A percentile compares a stretch with the other conserved stretches of the same genome.
Conservation (phyloP, 2,329 filamentous ascomycete genomes). For the Achaetomium macrosporum region DNA sequence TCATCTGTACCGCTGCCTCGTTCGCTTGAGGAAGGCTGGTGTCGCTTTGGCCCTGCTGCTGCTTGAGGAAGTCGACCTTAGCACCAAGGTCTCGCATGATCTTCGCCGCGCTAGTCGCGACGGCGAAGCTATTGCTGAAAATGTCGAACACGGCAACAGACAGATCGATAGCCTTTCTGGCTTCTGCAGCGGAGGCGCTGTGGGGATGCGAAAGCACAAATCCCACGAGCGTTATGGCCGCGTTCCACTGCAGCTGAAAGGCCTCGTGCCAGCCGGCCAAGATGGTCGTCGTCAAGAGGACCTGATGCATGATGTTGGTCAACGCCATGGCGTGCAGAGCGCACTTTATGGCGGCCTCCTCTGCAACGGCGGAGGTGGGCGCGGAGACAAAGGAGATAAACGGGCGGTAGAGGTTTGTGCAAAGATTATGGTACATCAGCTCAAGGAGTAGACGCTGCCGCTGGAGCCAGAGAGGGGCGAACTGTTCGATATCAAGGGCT, state of each 20-base stretch:
- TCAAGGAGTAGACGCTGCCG: conserved; percentile 38
- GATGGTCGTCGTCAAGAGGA: conserved; percentile 28
- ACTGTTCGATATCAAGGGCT: conserved; percentile 30
- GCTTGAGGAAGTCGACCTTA: not conserved
- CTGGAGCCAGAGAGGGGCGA: conserved; percentile 36
- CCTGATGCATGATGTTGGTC: conserved; percentile 34
- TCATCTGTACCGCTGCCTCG: not conserved
- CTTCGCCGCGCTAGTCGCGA: not conserved
- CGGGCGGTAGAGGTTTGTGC: conserved; percentile 34
- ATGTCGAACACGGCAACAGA: not conserved
- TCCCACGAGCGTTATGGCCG: conserved; percentile 35
- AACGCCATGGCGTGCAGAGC: conserved; percentile 33
- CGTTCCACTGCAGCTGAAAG: conserved; percentile 40
- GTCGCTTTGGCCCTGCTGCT: not conserved
- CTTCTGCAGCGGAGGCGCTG: not conserved
- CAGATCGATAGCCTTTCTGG: not conserved
- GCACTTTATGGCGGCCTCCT: conserved; percentile 28
- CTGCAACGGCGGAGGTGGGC: conserved; percentile 18
- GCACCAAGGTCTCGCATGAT: conserved; percentile 1
- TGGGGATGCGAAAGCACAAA: conserved; percentile 36
- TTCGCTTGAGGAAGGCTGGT: not conserved
- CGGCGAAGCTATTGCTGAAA: not conserved
- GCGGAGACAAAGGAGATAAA: conserved; percentile 32
- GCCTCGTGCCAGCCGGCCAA: conserved; percentile 35
- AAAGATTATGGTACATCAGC: conserved; percentile 35